Evolutionary conservation across 1,284 basidiomycete genomes (phyloP), one percentile per base, ranked within the genome.

Genomic region (Rhizoctonia solani): DNA sequence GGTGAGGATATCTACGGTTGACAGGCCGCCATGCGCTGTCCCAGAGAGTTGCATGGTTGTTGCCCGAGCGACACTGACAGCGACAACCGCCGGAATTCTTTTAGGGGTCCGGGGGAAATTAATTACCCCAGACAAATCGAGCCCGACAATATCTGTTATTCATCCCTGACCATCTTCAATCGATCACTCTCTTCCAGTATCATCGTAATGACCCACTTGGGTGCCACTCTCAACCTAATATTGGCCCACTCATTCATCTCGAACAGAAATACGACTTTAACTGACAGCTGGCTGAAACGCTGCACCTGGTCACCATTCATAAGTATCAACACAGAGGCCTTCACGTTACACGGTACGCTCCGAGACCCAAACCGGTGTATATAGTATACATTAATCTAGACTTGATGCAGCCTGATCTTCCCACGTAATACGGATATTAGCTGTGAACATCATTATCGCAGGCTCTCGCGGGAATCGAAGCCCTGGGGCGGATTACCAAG

Each of bases 241-340:
- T 34, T 21, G 5, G 41, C 41, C 19, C n/a, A 44, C 19, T 44
- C 41, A 16, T 4, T 16, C 41, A 44, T 21, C 19, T 44, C 16
- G 19, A 16, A 16, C 14, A 44, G 19, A 44, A 44, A 44, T 16
- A 21, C 41, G 14, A 21, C 41, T 44, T 4, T 16, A 44, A n/a
- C 5, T 44, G 59, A 39, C 59, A 65, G 19, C 19, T 39, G 58
- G 59, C 49, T 65, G 59, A 65, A 65, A 65, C 59, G 27, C 11
- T 32, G 6, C 19, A 46, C 4, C 44, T 8, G 16, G 41, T 30
- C n/a, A 41, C 49, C 32, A 34, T 34, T 27, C 19, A 30, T 59
- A 13, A 9, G 34, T 39, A 32, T 50, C 46, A 41, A 49, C 39
- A 39, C 21, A 52, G 6, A 21, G n/a, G 2, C 30, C 13, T 14